phyloP scores from a whole-genome alignment of 768 basidiomycete species.

The Wakefieldia striispora region DNA sequence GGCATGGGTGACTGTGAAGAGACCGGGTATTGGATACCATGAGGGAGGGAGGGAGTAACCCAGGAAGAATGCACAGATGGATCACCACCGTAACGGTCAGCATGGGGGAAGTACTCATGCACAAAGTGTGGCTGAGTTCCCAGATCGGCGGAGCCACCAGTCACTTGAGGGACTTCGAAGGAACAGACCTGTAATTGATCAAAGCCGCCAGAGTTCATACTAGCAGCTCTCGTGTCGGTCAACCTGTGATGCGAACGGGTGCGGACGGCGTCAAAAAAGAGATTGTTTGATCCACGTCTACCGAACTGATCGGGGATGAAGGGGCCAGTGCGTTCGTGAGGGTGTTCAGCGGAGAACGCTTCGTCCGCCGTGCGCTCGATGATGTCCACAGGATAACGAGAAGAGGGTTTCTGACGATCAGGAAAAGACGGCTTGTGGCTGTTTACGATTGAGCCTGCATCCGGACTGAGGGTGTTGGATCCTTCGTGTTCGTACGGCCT shows the following conservation, averaged over 20 bases:
- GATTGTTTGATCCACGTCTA: constrained; percentile 36
- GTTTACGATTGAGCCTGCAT: constrained; percentile 9
- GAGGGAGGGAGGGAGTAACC: constrained; percentile 26
- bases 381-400: constrained; percentile 17
- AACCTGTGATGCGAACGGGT: constrained; percentile 25
- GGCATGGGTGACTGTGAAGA: constrained; percentile 28
- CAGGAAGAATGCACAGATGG: constrained; percentile 24
- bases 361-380: constrained; percentile 15
- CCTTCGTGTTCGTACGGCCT: constrained; percentile 23
- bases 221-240: constrained; percentile 19
- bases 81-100: constrained; percentile 24
- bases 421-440: constrained; percentile 10
- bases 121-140: constrained; percentile 24
- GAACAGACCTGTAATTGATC: constrained; percentile 26
- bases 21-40: constrained; percentile 29
- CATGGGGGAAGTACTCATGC: constrained; percentile 26
- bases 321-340: constrained; percentile 10
- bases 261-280: constrained; percentile 39
- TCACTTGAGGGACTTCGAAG: constrained; percentile 16
- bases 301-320: constrained; percentile 24
- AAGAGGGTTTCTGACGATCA: constrained; percentile 18
- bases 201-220: constrained; percentile 18
- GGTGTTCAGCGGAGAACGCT: constrained; percentile 11
- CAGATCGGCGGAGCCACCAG: constrained; percentile 25
- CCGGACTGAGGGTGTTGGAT: constrained; percentile 7